Percentiles rank a stretch among this genome's conserved stretches.
Evolutionary conservation across 768 basidiomycete genomes (phyloP).

Genomic region (Amanita phalloides): DNA sequence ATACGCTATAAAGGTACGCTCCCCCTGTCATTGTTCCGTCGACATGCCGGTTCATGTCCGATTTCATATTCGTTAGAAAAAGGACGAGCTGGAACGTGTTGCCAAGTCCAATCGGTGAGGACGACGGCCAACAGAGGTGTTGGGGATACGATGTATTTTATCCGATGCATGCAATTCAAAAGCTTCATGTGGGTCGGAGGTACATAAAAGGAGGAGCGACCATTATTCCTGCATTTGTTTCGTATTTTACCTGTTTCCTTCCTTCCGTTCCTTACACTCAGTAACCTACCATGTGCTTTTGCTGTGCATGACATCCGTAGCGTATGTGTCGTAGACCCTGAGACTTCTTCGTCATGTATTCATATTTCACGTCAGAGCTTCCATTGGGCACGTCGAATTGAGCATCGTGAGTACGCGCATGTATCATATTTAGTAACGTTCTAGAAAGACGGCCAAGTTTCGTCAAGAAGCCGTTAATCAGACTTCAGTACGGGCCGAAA

Average conservation of each 20-base stretch:
- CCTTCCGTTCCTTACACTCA: neutral
- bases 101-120: conserved; percentile 97
- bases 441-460: neutral
- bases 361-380: neutral
- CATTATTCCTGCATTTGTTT: neutral
- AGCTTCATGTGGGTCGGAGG: neutral
- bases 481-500: neutral
- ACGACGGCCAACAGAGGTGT: neutral
- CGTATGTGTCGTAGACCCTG: neutral
- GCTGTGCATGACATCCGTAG: neutral
- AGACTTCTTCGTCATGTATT: neutral
- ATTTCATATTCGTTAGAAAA: conserved; percentile 51
- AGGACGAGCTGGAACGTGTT: conserved; percentile 99
- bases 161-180: neutral
- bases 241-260: neutral
- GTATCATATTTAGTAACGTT: neutral
- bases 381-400: neutral
- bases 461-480: neutral
- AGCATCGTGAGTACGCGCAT: neutral
- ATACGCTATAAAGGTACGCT: conserved; percentile 91
- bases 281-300: neutral
- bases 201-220: neutral
- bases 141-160: neutral
- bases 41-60: neutral
- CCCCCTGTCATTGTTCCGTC: neutral